Percentiles rank a stretch among this genome's conserved stretches.
Conservation (phyloP, 2,329 filamentous ascomycete species). For the Xylariaceae sp. region DNA sequence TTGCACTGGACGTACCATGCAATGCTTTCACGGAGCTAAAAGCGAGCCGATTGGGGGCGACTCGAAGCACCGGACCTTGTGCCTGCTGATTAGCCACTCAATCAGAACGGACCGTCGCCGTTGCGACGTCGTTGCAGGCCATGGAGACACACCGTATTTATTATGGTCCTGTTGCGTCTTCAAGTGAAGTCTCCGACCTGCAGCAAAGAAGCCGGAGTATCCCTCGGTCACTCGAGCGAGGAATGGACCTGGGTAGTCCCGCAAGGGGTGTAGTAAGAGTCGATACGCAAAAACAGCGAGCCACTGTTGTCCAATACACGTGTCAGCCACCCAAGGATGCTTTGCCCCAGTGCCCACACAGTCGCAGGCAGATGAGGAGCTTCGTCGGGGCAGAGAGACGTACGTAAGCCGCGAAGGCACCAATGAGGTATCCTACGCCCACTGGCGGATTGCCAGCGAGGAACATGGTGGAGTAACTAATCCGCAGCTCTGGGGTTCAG, state of each 20-base stretch:
- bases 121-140: neutral
- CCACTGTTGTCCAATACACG: slow-evolving; percentile 5
- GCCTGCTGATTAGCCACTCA: neutral
- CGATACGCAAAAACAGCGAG: slow-evolving; percentile 8
- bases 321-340: slow-evolving; percentile 1
- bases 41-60: slow-evolving; percentile 12
- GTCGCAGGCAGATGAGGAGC: neutral
- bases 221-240: neutral
- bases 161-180: slow-evolving; percentile 7
- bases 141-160: slow-evolving; percentile 12
- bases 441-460: slow-evolving; percentile 2
- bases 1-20: slow-evolving; percentile 7
- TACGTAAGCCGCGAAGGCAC: slow-evolving; percentile 9
- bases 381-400: slow-evolving; percentile 1
- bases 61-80: slow-evolving; percentile 9
- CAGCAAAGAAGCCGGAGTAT: slow-evolving; percentile 12
- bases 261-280: neutral
- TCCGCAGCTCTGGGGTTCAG: too few relatives aligned
- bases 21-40: slow-evolving; percentile 12
- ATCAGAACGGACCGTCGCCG: too few relatives aligned
- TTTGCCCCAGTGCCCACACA: neutral
- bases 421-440: slow-evolving; percentile 4
- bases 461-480: slow-evolving; percentile 2
- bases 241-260: neutral
- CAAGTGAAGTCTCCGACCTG: slow-evolving; percentile 7